These are phyloP conservation scores for Zygoascus meyerae DNA, from an alignment of 1,139 yeast genomes.

Conservation along the genomic window DNA sequence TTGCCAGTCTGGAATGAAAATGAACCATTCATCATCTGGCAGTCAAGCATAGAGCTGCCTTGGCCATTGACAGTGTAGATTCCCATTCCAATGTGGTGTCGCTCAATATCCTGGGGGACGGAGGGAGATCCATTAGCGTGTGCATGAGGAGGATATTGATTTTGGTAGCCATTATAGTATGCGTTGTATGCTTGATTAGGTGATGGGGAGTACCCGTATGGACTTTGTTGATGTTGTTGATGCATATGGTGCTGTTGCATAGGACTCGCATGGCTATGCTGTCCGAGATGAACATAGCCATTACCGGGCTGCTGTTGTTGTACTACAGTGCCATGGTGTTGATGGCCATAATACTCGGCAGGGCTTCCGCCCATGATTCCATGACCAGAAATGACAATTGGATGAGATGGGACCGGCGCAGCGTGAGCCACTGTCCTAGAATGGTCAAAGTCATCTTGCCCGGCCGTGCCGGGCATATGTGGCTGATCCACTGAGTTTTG, in stretches of 20 bases:
- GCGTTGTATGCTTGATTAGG: neutral
- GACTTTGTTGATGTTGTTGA: conserved; percentile 4
- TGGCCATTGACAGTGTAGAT: conserved; percentile 1
- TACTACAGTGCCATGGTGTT: no score
- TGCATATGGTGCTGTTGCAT: conserved; percentile 1
- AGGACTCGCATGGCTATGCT: neutral
- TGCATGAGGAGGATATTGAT: conserved; percentile 5
- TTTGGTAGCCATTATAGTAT: neutral
- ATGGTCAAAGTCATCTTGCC: no score
- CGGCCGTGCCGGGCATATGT: no score
- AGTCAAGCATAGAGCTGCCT: conserved; percentile 5
- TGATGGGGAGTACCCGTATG: neutral
- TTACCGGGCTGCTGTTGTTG: no score
- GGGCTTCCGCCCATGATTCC: no score
- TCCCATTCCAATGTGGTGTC: conserved; percentile 4
- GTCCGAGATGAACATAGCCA: no score
- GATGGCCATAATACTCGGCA: no score
- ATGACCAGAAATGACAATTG: no score
- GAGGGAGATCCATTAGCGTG: conserved; percentile 3
- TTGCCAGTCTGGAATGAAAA: conserved; percentile 4
- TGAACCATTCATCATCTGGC: conserved; percentile 10
- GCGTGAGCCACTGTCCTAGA: no score
- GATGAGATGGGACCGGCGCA: no score
- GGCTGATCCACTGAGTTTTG: no score
- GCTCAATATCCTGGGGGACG: no score